Percentiles rank a stretch among this genome's conserved stretches.
phyloP scores from a whole-genome alignment of 495 filamentous ascomycete genomes.

The Trichoderma erinaceum region DNA sequence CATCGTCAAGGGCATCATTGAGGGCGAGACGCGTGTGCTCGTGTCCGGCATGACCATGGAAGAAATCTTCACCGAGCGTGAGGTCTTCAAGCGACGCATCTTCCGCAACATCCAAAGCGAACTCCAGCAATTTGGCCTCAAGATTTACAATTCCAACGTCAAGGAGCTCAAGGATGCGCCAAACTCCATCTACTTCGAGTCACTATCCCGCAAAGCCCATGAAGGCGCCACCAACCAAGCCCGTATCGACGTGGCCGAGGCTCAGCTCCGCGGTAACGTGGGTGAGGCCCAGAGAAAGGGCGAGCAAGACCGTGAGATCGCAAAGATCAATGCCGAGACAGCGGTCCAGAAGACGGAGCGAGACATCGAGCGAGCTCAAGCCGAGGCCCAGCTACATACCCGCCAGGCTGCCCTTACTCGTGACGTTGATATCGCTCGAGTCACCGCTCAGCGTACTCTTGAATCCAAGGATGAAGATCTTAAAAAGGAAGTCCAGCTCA shows the following conservation, averaged over 20 bases:
- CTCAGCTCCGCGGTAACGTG: conserved; percentile 68
- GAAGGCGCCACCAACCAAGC: conserved; percentile 76
- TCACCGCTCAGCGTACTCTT: conserved; percentile 60
- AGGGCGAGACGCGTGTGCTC: conserved; percentile 73
- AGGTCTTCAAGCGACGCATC: conserved; percentile 70
- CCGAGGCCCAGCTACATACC: conserved; percentile 65
- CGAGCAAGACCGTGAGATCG: conserved; percentile 70
- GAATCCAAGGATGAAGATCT: conserved; percentile 71
- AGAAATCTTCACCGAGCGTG: conserved; percentile 76
- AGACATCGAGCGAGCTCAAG: conserved; percentile 69
- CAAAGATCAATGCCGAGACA: conserved; percentile 74
- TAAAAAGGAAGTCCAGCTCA: conserved; percentile 64
- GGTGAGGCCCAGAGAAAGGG: conserved; percentile 74
- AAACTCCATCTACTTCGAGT: conserved; percentile 70
- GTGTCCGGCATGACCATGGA: conserved; percentile 82
- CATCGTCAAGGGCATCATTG: conserved; percentile 84
- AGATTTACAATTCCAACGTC: conserved; percentile 72
- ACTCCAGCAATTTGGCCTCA: conserved; percentile 65
- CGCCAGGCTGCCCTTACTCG: conserved; percentile 63
- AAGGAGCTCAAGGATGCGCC: conserved; percentile 78
- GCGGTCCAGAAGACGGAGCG: conserved; percentile 78
- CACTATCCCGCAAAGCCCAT: conserved; percentile 71
- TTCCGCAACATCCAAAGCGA: conserved; percentile 73
- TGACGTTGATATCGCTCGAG: conserved; percentile 65
- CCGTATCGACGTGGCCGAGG: conserved; percentile 73